Evolutionary conservation across 371 early-diverging fungal genomes (phyloP), one percentile per base, ranked within the genome.

Genomic region (Umbelopsis sp.): DNA sequence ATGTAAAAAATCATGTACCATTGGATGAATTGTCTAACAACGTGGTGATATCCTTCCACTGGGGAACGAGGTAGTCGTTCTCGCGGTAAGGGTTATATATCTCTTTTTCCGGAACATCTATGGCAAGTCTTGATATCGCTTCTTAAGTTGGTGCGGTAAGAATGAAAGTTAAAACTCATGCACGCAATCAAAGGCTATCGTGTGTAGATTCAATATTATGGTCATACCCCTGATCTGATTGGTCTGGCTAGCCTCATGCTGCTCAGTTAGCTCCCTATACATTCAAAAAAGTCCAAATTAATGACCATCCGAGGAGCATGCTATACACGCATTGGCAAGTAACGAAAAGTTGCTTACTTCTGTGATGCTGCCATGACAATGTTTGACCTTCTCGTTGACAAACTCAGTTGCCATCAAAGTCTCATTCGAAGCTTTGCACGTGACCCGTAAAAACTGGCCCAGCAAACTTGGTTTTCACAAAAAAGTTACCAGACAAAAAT

Each of bases 11-110:
- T 48, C 29, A 29, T 29, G 52, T 81, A 88, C 89, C 89, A 63
- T 81, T 53, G 3, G 86, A 82, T 38, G 87, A 85, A 20, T 76
- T 74, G 37, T 86, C 83, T 22, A 88, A 64, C 9, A 88, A 81
- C 4, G 67, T 12, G 4, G 88, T 86, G 24, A 87, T 86, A 72
- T 89, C 86, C 70, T 87, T 80, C 80, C 81, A 83, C 52, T 74
- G 70, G 0, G 81, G 77, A 24, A 71, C 57, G 18, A 73, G 70
- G 63, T 50, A 57, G 18, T 70, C 63, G 25, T 63, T 20, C 32
- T 62, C 62, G 46, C 63, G 63, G 32, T 63, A 62, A 11, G 69
- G 69, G 10, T 45, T 68, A 63, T 68, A 53, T 2, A 25, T 68
- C 50, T 52, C 63, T 44, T 62, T 70, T 44, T 35, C 46, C 24